Evolutionary conservation across 78 protist genomes (phyloP).

Genomic region (Dictyostelium citrinum): DNA sequence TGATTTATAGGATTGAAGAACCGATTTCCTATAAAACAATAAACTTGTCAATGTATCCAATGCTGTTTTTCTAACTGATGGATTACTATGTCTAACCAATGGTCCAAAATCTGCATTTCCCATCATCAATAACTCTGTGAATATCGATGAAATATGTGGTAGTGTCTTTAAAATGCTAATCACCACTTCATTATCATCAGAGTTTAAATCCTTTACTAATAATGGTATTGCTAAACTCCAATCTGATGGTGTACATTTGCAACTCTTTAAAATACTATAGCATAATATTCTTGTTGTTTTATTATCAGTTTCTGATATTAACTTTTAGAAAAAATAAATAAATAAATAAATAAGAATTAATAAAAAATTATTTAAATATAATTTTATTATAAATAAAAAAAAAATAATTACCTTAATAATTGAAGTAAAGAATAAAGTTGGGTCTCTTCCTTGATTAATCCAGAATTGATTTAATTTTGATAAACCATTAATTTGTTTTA

Average conservation of each 20-base stretch:
- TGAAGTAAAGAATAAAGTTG: constrained; percentile 54
- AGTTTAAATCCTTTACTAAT: constrained; percentile 48
- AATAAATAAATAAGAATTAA: not conserved
- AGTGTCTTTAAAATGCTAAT: constrained; percentile 29
- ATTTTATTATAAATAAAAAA: not conserved
- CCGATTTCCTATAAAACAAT: constrained; percentile 42
- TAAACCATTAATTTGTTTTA: constrained; percentile 48
- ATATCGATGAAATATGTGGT: constrained; percentile 35
- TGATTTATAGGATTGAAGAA: constrained; percentile 6
- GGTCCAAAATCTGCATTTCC: constrained; percentile 76
- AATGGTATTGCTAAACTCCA: constrained; percentile 55
- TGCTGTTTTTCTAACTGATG: constrained; percentile 37
- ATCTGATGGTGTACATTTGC: constrained; percentile 33
- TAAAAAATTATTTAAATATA: not conserved
- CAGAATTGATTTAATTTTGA: constrained; percentile 57
- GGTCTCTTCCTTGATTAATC: constrained; percentile 77
- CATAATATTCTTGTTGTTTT: constrained; percentile 63
- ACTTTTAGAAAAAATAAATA: constrained; percentile 1
- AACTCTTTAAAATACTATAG: constrained; percentile 47
- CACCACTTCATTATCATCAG: constrained; percentile 52
- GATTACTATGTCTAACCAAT: constrained; percentile 56
- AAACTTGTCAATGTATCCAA: constrained; percentile 54
- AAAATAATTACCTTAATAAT: constrained; percentile 17
- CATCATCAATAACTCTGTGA: constrained; percentile 50
- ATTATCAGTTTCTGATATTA: constrained; percentile 53